Base-by-base conservation (phyloP, 1,284 basidiomycete genomes). In the Trichosporon ovoides region DNA sequence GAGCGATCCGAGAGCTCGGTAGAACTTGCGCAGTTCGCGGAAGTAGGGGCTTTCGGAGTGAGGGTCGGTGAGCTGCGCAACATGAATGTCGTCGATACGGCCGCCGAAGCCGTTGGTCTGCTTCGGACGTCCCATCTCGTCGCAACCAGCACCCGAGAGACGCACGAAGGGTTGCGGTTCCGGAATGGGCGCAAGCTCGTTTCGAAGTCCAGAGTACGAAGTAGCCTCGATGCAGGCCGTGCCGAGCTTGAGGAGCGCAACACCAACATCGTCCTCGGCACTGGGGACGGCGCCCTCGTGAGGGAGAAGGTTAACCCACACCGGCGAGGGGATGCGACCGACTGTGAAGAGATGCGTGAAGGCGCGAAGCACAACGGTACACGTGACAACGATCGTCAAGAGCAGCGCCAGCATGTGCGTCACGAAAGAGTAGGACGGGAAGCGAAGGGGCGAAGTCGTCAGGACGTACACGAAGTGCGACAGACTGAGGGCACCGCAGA, bases 371-470 rank as follows among this genome's bases (percentile, higher is more conserved):
- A 67, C 48, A 16, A 71, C 54, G 3, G 75, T 73, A 52, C 71
- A 66, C 20, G 63, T n/a, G 37, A 77, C 71, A 60, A 78, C 66
- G 56, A 68, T 54, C 14, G 66, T 60, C 22, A 75, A 64, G 53
- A 73, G 60, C n/a, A 77, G 68, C 1, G 73, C 73, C 56, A 76
- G 66, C 24, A 73, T 60, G 60, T 77, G 74, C 0, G 73, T 75
- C 14, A 77, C 52, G 57, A 77, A 77, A 4, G 71, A 75, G 58
- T 76, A 77, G 57, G 68, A 73, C 2, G 76, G 76, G 57, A 77
- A 73, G 18, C 65, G 65, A 28, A 73, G 63, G 2, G 73, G 74
- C 7, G 68, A 65, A 13, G 66, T 68, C 4, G 56, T 37, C 13
- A 77, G 56, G 9, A 67, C 68, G 59, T 70, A 72, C 14, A 72